Evolutionary conservation across 768 basidiomycete genomes (phyloP).

Genomic region (Clitopilus hobsonii): DNA sequence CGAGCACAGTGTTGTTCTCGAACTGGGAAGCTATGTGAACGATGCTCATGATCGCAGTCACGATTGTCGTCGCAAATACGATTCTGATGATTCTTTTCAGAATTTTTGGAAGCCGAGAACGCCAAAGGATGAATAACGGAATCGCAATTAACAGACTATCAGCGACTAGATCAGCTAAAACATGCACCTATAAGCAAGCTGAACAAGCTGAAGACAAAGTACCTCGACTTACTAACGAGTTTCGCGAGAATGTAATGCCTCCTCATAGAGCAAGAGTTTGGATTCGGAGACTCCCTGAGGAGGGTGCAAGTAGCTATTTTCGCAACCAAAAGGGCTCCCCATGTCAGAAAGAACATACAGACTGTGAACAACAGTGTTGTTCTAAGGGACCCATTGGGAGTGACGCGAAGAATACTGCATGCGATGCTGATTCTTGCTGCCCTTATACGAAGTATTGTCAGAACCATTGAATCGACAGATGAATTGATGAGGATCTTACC

Average conservation of each 20-base stretch:
- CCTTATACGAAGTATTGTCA: conserved; percentile 6
- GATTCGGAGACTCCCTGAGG: conserved; percentile 3
- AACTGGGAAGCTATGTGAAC: conserved; percentile 10
- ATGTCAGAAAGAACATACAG: conserved; percentile 6
- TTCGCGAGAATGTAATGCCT: conserved; percentile 7
- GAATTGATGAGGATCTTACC: conserved; percentile 7
- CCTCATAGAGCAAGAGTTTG: conserved; percentile 8
- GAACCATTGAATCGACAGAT: background rate
- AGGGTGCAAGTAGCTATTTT: conserved; percentile 10
- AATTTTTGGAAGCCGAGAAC: conserved; percentile 5
- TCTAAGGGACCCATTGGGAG: conserved; percentile 7
- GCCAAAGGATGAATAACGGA: conserved; percentile 8
- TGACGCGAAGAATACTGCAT: conserved; percentile 13
- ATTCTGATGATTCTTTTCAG: conserved; percentile 10
- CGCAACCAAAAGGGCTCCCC: conserved; percentile 6
- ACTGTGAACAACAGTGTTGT: conserved; percentile 1
- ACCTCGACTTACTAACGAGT: conserved; percentile 11
- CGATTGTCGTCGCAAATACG: conserved; percentile 13
- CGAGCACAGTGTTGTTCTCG: conserved; percentile 2
- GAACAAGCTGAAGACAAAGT: no score
- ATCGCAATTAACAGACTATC: conserved; percentile 6
- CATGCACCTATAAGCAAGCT: no score
- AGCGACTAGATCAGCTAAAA: conserved; percentile 11
- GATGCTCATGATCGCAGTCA: conserved; percentile 8
- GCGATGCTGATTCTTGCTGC: conserved; percentile 16